Evolutionary conservation across 306 rosid genomes (phyloP), one percentile per base, ranked within the genome.

Genomic region (Lablab purpureus): DNA sequence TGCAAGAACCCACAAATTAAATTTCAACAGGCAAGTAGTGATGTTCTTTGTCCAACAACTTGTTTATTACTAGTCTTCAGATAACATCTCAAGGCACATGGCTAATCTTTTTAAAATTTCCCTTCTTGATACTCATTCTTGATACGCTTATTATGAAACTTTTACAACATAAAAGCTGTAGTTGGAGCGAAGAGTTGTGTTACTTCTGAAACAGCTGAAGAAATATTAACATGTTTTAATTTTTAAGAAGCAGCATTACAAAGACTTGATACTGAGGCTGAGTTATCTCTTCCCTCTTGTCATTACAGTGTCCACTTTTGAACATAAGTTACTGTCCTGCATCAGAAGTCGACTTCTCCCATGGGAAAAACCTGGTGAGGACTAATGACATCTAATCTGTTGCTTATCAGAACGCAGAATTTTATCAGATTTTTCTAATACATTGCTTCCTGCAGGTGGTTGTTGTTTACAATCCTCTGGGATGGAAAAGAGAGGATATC

Each of bases 401-500:
- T 72, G 41, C 69, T 81, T 15, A 46, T 56, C 47, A 46, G 56
- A 62, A 63, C 25, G 19, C 50, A n/a, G 0, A 71, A 47, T 46
- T 32, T 45, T 21, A 41, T 74, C 56, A 19, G 15, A 54, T 19
- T 67, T 40, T 69, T 72, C 47, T 51, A 56, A 70, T 55, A 55
- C 23, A 25, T 78, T 64, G 32, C 7, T 60, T 84, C 46, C 25
- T 77, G 69, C 67, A 94, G 98, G 92, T 88, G 17, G 83, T 91
- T 71, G 87, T 94, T 11, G 84, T 89, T 81, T 94, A 91, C 75
- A 94, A 91, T 73, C 71, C 98, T n/a, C 77, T 94, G 2, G 98
- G 98, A 87, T 90, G 96, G 96, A 88, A 85, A 85, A 89, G 97
- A 89, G 86, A 89, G 76, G 92, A 94, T 71, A 79, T 90, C 49